These are phyloP conservation scores for Penicillium roqueforti DNA, from an alignment of 495 filamentous ascomycete genomes.

Conservation along the genomic window DNA sequence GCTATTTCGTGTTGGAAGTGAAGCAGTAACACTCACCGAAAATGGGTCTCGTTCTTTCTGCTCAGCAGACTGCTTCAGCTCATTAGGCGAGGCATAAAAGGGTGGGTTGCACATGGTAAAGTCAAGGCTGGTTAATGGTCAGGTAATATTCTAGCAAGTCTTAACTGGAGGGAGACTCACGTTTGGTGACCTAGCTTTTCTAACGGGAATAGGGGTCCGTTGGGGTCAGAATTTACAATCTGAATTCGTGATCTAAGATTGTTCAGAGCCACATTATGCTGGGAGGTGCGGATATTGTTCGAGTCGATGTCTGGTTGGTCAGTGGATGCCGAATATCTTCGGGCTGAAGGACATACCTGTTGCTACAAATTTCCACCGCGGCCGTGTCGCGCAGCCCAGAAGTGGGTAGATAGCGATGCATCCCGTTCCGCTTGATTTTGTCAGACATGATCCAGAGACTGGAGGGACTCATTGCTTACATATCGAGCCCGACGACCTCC, in stretches of 20 bases:
- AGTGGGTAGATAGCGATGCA: slow-evolving; percentile 90
- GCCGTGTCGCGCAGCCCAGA: slow-evolving; percentile 64
- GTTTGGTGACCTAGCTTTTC: slow-evolving; percentile 45
- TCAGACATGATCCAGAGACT: slow-evolving; percentile 6
- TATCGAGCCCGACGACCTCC: slow-evolving; percentile 70
- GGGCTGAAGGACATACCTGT: slow-evolving; percentile 47
- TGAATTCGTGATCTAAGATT: slow-evolving; percentile 59
- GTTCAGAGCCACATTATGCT: slow-evolving; percentile 61
- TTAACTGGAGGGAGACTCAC: slow-evolving; percentile 21
- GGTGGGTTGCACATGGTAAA: slow-evolving; percentile 96
- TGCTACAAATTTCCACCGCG: slow-evolving; percentile 66
- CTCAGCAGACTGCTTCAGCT: slow-evolving; percentile 60
- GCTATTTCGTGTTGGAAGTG: not conserved
- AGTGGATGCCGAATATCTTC: slow-evolving; percentile 5
- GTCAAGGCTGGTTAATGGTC: slow-evolving; percentile 52
- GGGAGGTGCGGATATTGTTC: slow-evolving; percentile 61
- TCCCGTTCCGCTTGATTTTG: slow-evolving; percentile 63
- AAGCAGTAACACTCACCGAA: slow-evolving; percentile 41
- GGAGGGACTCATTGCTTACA: slow-evolving; percentile 40
- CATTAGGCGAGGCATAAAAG: slow-evolving; percentile 73
- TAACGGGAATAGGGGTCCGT: slow-evolving; percentile 56
- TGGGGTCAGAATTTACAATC: slow-evolving; percentile 50
- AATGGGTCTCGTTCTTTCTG: slow-evolving; percentile 65
- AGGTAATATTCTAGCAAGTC: not conserved
- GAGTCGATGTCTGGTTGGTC: slow-evolving; percentile 65